phyloP scores from a whole-genome alignment of 2,329 filamentous ascomycete species.

The Sporothrix curviconia region DNA sequence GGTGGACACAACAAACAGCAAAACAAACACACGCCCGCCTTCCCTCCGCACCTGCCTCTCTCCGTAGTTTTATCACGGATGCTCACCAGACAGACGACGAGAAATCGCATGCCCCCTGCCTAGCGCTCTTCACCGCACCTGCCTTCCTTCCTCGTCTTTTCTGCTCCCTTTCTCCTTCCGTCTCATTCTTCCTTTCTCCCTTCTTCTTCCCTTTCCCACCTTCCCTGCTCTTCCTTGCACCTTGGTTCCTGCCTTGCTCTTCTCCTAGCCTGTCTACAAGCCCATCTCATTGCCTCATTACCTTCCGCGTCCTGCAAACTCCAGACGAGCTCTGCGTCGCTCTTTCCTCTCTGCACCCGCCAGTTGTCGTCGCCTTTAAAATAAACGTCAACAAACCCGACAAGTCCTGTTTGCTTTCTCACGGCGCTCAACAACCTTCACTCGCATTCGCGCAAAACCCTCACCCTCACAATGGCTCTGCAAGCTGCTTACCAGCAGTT shows the following conservation, averaged over 20 bases:
- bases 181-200: not conserved
- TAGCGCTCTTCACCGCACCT: slow-evolving; percentile 5
- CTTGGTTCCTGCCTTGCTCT: not conserved
- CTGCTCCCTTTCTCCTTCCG: not conserved
- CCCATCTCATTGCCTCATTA: not conserved
- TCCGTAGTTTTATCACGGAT: slow-evolving; percentile 10
- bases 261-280: not conserved
- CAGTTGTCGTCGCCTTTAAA: no score
- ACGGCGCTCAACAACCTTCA: not conserved
- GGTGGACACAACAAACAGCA: slow-evolving; percentile 1
- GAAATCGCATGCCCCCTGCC: slow-evolving; percentile 10
- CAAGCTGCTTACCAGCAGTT: slow-evolving; percentile 63
- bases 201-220: not conserved
- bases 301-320: not conserved
- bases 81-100: not conserved
- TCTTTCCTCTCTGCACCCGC: no score
- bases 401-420: not conserved
- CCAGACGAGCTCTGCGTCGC: not conserved
- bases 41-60: slow-evolving; percentile 8
- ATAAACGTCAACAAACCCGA: not conserved
- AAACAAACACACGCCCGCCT: not conserved
- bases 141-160: not conserved
- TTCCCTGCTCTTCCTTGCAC: not conserved
- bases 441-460: not conserved
- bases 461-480: slow-evolving; percentile 36